phyloP scores from a whole-genome alignment of 495 filamentous ascomycete species.

The Neohortaea acidophila region DNA sequence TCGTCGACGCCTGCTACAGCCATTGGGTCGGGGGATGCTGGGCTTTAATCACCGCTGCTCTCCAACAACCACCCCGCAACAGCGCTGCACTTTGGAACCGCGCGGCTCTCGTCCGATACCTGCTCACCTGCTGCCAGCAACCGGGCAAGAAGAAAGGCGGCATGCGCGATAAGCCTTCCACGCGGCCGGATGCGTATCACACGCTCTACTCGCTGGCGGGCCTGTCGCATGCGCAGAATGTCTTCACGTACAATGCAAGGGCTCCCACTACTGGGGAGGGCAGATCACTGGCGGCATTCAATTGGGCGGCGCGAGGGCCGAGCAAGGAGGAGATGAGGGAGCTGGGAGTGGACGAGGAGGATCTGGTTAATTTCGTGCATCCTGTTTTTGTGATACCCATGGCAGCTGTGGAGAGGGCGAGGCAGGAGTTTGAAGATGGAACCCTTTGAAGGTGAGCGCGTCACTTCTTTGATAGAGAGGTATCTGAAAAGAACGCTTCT shows the following conservation, averaged over 20 bases:
- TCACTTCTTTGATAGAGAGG: too few relatives aligned
- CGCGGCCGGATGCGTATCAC: slow-evolving; percentile 80
- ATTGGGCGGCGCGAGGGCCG: slow-evolving; percentile 38
- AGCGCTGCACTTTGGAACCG: slow-evolving; percentile 48
- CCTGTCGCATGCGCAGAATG: slow-evolving; percentile 64
- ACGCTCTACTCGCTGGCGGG: slow-evolving; percentile 80
- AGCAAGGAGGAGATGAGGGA: slow-evolving; percentile 30
- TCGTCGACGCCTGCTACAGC: slow-evolving; percentile 95
- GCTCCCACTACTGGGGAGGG: background rate
- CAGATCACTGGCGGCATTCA: slow-evolving; percentile 40
- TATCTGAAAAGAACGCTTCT: too few relatives aligned
- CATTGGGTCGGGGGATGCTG: slow-evolving; percentile 95
- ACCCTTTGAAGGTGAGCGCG: slow-evolving; percentile 16
- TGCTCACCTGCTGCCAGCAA: slow-evolving; percentile 69
- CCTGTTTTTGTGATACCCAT: slow-evolving; percentile 77
- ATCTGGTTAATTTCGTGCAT: slow-evolving; percentile 46
- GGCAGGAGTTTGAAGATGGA: slow-evolving; percentile 46
- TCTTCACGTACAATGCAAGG: slow-evolving; percentile 43
- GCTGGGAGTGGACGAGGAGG: slow-evolving; percentile 33
- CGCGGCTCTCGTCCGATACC: slow-evolving; percentile 73
- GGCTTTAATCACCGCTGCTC: slow-evolving; percentile 71
- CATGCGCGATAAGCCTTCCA: slow-evolving; percentile 82
- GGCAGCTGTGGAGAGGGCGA: slow-evolving; percentile 46
- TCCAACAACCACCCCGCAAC: slow-evolving; percentile 21
- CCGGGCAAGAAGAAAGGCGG: slow-evolving; percentile 53